Evolutionary conservation across 129 eudicot species (phyloP).

Genomic region (Lonicera japonica): DNA sequence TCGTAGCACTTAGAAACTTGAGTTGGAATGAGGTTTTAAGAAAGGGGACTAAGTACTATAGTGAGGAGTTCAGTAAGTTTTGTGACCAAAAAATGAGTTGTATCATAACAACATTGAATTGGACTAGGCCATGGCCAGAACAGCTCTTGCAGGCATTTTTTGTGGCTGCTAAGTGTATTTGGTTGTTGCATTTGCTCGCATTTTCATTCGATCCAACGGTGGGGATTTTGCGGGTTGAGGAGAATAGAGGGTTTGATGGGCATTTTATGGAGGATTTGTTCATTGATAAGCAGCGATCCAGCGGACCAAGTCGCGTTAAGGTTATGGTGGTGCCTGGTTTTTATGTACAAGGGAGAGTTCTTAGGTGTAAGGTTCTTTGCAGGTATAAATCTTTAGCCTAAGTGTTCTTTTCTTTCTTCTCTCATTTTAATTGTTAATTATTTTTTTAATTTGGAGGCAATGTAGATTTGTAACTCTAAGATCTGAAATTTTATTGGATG

Average conservation of each 20-base stretch:
- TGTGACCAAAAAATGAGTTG: conserved; percentile 93
- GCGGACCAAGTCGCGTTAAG: conserved; percentile 51
- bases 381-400: conserved; percentile 52
- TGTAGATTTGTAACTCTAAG: neutral
- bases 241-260: conserved; percentile 46
- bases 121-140: conserved; percentile 96
- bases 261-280: conserved; percentile 70
- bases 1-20: conserved; percentile 64
- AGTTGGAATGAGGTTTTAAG: conserved; percentile 89
- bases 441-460: neutral
- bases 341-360: conserved; percentile 69
- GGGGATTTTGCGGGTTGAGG: conserved; percentile 71
- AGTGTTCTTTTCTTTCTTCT: neutral
- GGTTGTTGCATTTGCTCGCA: conserved; percentile 89
- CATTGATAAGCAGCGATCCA: conserved; percentile 41
- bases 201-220: conserved; percentile 64
- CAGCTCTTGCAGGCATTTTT: conserved; percentile 78
- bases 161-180: conserved; percentile 87
- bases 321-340: conserved; percentile 87
- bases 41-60: conserved; percentile 87
- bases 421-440: neutral
- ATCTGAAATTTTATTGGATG: neutral
- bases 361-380: conserved; percentile 82
- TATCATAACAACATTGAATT: conserved; percentile 47
- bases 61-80: conserved; percentile 87